phyloP scores from a whole-genome alignment of 179 eudicot species.

The Patellifolia procumbens region DNA sequence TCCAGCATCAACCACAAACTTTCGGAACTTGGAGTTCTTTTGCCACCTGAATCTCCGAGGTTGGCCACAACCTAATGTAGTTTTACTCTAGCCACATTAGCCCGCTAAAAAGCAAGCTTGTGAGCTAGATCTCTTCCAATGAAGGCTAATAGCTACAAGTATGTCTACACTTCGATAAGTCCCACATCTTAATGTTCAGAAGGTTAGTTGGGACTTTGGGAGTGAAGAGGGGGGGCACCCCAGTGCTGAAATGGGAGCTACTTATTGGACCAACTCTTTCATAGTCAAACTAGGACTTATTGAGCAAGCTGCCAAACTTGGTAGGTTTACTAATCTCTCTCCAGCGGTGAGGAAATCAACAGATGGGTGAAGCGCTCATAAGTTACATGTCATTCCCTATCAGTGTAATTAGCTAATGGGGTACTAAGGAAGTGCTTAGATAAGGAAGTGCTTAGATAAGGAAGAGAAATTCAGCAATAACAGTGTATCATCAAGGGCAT shows the following conservation, averaged over 20 bases:
- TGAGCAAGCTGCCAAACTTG: neutral
- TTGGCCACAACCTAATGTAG: neutral
- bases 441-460: neutral
- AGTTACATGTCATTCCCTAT: neutral
- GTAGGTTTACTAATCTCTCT: constrained; percentile 1
- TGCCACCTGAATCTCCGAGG: neutral
- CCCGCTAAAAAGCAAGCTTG: neutral
- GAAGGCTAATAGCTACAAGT: neutral
- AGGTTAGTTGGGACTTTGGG: constrained; percentile 3
- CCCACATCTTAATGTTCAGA: neutral
- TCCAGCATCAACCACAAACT: neutral
- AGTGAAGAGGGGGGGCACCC: neutral
- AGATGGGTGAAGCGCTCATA: neutral
- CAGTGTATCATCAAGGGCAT: neutral
- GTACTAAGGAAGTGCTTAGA: neutral
- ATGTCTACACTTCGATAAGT: neutral
- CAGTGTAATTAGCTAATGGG: constrained; percentile 1
- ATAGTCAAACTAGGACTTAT: neutral
- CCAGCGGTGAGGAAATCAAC: neutral
- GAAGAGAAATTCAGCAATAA: neutral
- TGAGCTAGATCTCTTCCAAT: neutral
- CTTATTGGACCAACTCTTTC: too few species aligned
- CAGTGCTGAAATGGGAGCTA: neutral
- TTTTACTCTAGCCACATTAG: neutral
- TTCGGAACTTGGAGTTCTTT: neutral